Base-by-base conservation (phyloP, 768 basidiomycete genomes). In the Mycena kentingensis region DNA sequence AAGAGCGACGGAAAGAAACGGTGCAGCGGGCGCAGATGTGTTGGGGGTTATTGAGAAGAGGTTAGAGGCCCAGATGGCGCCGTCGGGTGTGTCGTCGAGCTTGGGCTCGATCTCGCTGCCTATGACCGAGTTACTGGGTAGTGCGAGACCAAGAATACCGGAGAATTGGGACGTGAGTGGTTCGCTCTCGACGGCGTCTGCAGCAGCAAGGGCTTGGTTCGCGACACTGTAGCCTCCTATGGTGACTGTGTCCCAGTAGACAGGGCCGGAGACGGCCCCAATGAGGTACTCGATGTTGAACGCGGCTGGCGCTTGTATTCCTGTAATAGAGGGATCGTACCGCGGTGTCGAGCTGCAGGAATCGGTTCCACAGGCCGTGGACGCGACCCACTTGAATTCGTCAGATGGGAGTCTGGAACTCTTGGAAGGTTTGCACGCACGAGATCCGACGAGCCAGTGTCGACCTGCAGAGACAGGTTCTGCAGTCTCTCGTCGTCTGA, bases 381-480 rank as follows among this genome's bases (percentile, higher is more conserved):
- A 86, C 0, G 86, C 84, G 38, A 92, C 71, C 90, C 90, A 92
- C 89, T 90, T 5, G n/a, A n/a, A 55, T 25, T 5, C 46, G n/a
- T 45, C 24, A 43, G 26, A 54, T 37, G 32, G 46, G 43, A 43
- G 39, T 15, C 8, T 12, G 27, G 27, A 50, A 39, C 21, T 22
- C 49, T 46, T 47, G 49, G 53, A 18, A 26, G 39, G 3, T 31
- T 22, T 32, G 27, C 8, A 73, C 81, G 60, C 52, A 90, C 88
- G 22, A 90, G 73, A 70, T 93, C 90, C 0, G 88, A 88, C 0
- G 90, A 91, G 25, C 90, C 90, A 0, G 87, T 89, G 60, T 93
- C 90, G 31, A 92, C 78, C 63, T 90, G 88, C 2, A 91, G 69
- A 5, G 79, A 82, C 21, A 87, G 68, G 21, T 74, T 76, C 49